phyloP scores from a whole-genome alignment of 1,139 yeast species.

The Meyerozyma guilliermondii region DNA sequence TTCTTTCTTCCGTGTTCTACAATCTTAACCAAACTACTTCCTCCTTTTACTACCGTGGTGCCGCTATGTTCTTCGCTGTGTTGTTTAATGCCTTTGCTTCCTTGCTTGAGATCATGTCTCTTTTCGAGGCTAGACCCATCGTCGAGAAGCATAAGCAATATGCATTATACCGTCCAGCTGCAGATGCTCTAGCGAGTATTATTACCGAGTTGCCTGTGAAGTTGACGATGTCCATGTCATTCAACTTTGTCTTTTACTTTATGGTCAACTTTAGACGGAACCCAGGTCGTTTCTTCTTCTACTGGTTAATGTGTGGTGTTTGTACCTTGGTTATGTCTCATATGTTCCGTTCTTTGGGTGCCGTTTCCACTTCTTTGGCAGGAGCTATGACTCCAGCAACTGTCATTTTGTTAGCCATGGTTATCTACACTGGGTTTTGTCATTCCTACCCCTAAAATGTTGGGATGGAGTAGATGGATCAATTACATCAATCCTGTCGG shows the following conservation, averaged over 20 bases:
- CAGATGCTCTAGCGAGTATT: constrained; percentile 69
- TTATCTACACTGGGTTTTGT: constrained; percentile 77
- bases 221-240: constrained; percentile 46
- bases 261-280: constrained; percentile 61
- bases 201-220: constrained; percentile 66
- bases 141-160: constrained; percentile 76
- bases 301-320: constrained; percentile 46
- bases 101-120: constrained; percentile 63
- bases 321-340: constrained; percentile 67
- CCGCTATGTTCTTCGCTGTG: constrained; percentile 72
- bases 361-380: constrained; percentile 53
- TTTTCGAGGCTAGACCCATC: constrained; percentile 70
- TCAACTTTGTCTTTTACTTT: constrained; percentile 62
- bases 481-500: constrained; percentile 68
- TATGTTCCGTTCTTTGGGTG: constrained; percentile 67
- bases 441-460: constrained; percentile 61
- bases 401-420: constrained; percentile 51
- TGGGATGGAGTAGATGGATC: constrained; percentile 79
- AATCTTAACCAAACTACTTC: constrained; percentile 39
- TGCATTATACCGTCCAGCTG: constrained; percentile 73
- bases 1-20: constrained; percentile 72
- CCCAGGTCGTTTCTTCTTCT: constrained; percentile 69
- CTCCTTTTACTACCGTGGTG: constrained; percentile 64
- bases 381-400: constrained; percentile 76
- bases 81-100: constrained; percentile 75